Percentiles rank a stretch among this genome's conserved stretches.
These are phyloP conservation scores for Friedmanniomyces endolithicus DNA, from an alignment of 495 filamentous ascomycete species.

Conservation along the genomic window DNA sequence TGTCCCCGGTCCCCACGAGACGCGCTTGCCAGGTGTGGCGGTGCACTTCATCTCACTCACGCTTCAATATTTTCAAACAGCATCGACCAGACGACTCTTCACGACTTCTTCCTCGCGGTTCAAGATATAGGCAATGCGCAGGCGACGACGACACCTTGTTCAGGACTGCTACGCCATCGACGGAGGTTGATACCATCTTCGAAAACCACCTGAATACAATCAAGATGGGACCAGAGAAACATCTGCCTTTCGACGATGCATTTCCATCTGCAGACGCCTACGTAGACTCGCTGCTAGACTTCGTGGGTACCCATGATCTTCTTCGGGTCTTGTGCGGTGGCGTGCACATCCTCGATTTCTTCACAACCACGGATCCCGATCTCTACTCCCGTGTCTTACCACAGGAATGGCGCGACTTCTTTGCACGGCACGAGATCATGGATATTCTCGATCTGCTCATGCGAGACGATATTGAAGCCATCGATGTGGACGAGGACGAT, in stretches of 20 bases:
- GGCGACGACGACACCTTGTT: not conserved
- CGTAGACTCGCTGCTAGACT: slow-evolving; percentile 62
- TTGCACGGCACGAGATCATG: slow-evolving; percentile 55
- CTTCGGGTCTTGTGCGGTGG: slow-evolving; percentile 84
- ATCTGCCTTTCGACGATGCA: slow-evolving; percentile 46
- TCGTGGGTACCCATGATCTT: slow-evolving; percentile 59
- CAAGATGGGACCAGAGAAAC: slow-evolving; percentile 36
- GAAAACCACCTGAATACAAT: not conserved
- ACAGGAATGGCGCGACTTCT: slow-evolving; percentile 66
- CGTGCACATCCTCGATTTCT: slow-evolving; percentile 90
- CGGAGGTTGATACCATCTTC: not conserved
- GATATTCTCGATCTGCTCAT: slow-evolving; percentile 67
- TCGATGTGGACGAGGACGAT: slow-evolving; percentile 20
- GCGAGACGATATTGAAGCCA: slow-evolving; percentile 49
- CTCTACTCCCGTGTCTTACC: slow-evolving; percentile 66
- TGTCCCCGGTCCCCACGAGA: too few relatives aligned
- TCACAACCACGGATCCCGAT: slow-evolving; percentile 62
- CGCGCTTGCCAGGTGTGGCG: not conserved
- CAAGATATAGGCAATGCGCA: not conserved
- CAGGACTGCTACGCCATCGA: not conserved
- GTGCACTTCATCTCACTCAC: not conserved
- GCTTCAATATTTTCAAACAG: too few relatives aligned
- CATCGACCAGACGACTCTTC: not conserved
- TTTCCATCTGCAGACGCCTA: slow-evolving; percentile 52
- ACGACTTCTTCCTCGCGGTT: not conserved